Base-by-base conservation (phyloP, 2,329 filamentous ascomycete species). In the Microcyclospora pomicola region DNA sequence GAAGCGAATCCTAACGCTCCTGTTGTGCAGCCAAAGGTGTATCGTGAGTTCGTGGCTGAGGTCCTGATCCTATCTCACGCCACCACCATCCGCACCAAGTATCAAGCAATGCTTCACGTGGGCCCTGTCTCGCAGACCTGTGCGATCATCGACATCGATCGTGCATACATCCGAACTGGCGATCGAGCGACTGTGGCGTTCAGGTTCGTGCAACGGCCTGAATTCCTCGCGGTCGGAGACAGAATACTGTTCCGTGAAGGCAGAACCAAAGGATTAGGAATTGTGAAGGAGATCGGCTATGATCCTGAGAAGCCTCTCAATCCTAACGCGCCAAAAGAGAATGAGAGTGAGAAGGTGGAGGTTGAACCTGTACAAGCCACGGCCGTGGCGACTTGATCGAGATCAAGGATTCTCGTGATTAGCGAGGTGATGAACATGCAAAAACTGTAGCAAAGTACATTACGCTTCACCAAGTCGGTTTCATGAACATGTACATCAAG, bases 51-150 rank as follows among this genome's bases (percentile, higher is more conserved):
- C 42, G 59, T 67, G 55, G 51, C 82, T 66, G 46, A 91, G 77
- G 91, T 98, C 1, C 70, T 98, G 15, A 96, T 98, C 48, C 70
- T 98, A 6, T 92, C 83, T 3, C 91, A 98, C 54, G 86, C 88
- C 0, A 98, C 91, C 0, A 98, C 91, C 32, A 98, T 98, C 60
- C 91, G 93, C 61, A 85, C 79, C 0, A 88, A 86, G 52, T 98
- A 98, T 49, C 91, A 98, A 65, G 91, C 91, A 1, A 98, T 96
- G 87, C 71, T 98, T 15, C 91, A 98, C 52, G 87, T 98, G 4
- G 91, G 91, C 0, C 83, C 91, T 0, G 82, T 98, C 32, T 85
- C 82, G 31, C 91, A 98, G 63, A 98, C 91, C 0, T 98, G 91
- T 55, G 79, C 86, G 9, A 95, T 98, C 55, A 93, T 98, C 53